phyloP scores from a whole-genome alignment of 208 protist genomes.

The Trypanosoma vivax region DNA sequence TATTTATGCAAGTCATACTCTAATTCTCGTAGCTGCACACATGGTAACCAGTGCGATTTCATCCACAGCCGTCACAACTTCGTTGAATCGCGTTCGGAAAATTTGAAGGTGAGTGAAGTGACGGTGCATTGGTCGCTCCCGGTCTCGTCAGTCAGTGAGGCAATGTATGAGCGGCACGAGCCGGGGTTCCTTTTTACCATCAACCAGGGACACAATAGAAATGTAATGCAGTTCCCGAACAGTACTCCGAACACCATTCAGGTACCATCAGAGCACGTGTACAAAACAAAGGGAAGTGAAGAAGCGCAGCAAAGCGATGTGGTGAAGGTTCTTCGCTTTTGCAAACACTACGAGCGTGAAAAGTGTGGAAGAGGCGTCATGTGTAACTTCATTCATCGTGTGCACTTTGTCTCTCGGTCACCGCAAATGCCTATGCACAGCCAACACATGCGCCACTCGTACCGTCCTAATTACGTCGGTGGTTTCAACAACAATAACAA shows the following conservation, averaged over 20 bases:
- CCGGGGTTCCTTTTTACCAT: conserved; percentile 32
- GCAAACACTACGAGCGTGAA: conserved; percentile 63
- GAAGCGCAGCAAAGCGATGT: conserved; percentile 26
- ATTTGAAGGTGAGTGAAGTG: conserved; percentile 25
- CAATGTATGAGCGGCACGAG: conserved; percentile 35
- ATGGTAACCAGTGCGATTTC: conserved; percentile 49
- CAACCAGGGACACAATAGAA: conserved; percentile 23
- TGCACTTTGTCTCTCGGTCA: conserved; percentile 18
- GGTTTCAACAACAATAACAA: too few relatives aligned
- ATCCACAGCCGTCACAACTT: conserved; percentile 49
- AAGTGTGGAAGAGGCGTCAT: conserved; percentile 48
- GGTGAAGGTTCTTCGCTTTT: conserved; percentile 39
- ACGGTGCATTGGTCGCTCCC: conserved; percentile 50
- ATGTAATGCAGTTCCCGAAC: not conserved
- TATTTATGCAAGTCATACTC: conserved; percentile 57
- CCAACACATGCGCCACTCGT: conserved; percentile 4
- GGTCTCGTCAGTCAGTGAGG: conserved; percentile 21
- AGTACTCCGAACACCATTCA: not conserved
- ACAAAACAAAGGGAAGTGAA: conserved; percentile 41
- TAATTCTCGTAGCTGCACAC: conserved; percentile 29
- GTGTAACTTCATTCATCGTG: conserved; percentile 64
- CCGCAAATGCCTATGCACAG: not conserved
- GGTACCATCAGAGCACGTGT: conserved; percentile 37
- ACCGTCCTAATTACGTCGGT: too few relatives aligned
- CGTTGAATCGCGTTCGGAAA: conserved; percentile 5